Evolutionary conservation across 176 grass and related monocot species (phyloP).

Genomic region (Carex myosuroides): DNA sequence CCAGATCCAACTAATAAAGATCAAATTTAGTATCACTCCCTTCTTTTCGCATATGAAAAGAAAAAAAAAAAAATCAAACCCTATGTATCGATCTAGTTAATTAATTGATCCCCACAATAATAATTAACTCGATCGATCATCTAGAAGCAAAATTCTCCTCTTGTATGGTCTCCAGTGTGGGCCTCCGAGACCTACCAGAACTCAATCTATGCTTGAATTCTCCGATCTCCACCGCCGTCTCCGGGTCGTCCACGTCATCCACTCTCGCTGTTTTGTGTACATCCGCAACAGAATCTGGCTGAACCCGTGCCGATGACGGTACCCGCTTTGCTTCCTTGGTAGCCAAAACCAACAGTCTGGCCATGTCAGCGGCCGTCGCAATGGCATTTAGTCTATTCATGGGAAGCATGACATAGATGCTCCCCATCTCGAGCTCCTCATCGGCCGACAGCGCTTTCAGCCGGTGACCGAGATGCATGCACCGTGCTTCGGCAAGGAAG

Average conservation of each 20-base stretch:
- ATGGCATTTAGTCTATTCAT: slow-evolving; percentile 69
- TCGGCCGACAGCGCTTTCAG: slow-evolving; percentile 56
- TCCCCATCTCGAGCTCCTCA: slow-evolving; percentile 49
- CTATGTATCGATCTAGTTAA: not conserved
- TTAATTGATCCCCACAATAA: not conserved
- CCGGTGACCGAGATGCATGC: slow-evolving; percentile 47
- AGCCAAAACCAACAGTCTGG: slow-evolving; percentile 38
- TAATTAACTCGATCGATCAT: not conserved
- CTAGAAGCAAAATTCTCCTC: slow-evolving; percentile 49
- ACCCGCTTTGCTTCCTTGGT: slow-evolving; percentile 44
- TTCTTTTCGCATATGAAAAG: not conserved
- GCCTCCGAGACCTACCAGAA: slow-evolving; percentile 44
- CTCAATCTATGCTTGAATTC: slow-evolving; percentile 70
- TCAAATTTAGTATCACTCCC: not conserved
- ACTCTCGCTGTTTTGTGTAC: slow-evolving; percentile 15
- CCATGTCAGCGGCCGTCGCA: slow-evolving; percentile 37
- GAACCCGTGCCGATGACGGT: slow-evolving; percentile 1
- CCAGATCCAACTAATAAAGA: not conserved
- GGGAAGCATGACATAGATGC: slow-evolving; percentile 54
- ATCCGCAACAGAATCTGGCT: not conserved
- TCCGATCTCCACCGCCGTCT: slow-evolving; percentile 40
- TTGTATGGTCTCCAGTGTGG: slow-evolving; percentile 69
- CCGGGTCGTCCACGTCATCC: slow-evolving; percentile 49
- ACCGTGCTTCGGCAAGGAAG: slow-evolving; percentile 48
- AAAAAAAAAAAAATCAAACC: not conserved